These are phyloP conservation scores for Ampelocalamus luodianensis DNA, from an alignment of 176 grass and related monocot genomes.

Conservation along the genomic window DNA sequence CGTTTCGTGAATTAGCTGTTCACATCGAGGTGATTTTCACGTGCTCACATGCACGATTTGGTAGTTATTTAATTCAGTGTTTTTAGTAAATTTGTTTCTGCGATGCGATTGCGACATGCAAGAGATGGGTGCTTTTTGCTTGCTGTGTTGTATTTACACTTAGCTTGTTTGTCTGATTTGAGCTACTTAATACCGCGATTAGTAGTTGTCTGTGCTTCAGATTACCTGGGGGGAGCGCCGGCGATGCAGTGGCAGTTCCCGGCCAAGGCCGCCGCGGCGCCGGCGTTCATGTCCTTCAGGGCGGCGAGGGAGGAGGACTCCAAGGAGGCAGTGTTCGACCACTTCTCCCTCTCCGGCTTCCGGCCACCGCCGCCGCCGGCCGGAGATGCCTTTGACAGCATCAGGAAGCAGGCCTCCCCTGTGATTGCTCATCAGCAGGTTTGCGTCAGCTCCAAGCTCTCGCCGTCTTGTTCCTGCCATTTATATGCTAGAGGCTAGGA, in stretches of 20 bases:
- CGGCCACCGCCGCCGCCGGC: slow-evolving; percentile 34
- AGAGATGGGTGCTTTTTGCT: not conserved
- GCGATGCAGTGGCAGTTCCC: slow-evolving; percentile 66
- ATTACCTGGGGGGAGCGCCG: slow-evolving; percentile 35
- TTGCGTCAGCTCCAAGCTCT: not conserved
- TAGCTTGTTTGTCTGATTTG: slow-evolving; percentile 1
- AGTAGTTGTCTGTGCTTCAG: slow-evolving; percentile 39
- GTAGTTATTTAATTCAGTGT: not conserved
- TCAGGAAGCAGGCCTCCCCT: slow-evolving; percentile 32
- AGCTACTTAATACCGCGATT: not conserved
- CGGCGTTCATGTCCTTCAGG: slow-evolving; percentile 65
- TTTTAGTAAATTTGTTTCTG: not conserved
- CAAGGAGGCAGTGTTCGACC: slow-evolving; percentile 41
- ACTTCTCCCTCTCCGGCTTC: slow-evolving; percentile 65
- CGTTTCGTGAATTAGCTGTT: not conserved
- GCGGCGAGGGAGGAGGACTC: slow-evolving; percentile 43
- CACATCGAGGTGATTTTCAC: not conserved
- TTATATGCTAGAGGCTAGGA: not conserved
- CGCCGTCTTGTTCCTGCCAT: not conserved
- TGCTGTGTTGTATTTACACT: not conserved
- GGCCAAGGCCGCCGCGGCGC: slow-evolving; percentile 35
- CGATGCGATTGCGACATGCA: too few species aligned
- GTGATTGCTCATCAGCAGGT: slow-evolving; percentile 60
- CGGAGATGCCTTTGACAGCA: slow-evolving; percentile 42
- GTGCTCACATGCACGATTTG: not conserved